phyloP scores from a whole-genome alignment of 1,284 basidiomycete species.

The Chiua sp. region DNA sequence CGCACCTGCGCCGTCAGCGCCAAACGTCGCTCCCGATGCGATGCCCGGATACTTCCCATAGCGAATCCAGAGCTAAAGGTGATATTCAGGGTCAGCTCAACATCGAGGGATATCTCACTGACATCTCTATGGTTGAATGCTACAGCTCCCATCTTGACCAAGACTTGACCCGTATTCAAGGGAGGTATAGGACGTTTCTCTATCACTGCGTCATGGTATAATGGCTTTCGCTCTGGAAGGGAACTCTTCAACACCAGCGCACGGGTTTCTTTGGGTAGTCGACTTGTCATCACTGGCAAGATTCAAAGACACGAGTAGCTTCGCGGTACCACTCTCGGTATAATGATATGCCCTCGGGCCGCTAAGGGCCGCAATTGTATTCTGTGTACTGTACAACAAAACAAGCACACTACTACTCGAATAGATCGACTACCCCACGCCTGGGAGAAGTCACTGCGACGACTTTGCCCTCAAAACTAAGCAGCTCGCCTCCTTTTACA shows the following conservation, averaged over 20 bases:
- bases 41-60: conserved; percentile 75
- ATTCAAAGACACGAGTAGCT: neutral
- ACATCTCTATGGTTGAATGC: conserved; percentile 87
- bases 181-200: conserved; percentile 51
- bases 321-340: neutral
- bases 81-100: neutral
- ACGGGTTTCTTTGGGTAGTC: conserved; percentile 40
- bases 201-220: conserved; percentile 59
- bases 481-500: conserved; percentile 46
- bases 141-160: conserved; percentile 70
- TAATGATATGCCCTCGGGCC: neutral
- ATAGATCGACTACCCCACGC: conserved; percentile 37
- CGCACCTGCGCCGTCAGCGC: conserved; percentile 77
- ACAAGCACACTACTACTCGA: conserved; percentile 21
- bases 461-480: conserved; percentile 53
- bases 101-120: conserved; percentile 26
- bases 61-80: conserved; percentile 71
- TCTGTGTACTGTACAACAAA: too few relatives aligned
- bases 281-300: conserved; percentile 14
- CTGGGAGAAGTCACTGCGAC: conserved; percentile 48
- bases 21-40: conserved; percentile 62
- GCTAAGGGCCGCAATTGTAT: neutral
- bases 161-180: conserved; percentile 60
- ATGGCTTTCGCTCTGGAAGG: conserved; percentile 33
- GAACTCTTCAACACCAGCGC: conserved; percentile 50